Base-by-base conservation (phyloP, 2,329 filamentous ascomycete species). In the Pseudogymnoascus sp. region DNA sequence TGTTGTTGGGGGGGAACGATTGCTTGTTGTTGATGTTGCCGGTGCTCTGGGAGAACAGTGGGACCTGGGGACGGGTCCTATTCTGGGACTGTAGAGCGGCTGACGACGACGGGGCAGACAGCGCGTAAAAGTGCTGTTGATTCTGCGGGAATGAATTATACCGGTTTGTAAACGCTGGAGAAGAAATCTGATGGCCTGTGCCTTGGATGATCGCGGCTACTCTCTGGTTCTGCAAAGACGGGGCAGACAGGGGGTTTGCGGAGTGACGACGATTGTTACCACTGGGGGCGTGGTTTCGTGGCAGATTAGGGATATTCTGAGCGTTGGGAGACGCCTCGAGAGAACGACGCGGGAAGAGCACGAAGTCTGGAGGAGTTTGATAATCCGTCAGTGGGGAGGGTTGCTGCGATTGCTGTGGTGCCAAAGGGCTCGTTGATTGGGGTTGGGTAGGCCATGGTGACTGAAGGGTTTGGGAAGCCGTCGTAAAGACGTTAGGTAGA, bases 361-460 rank as follows among this genome's bases (percentile, higher is more conserved):
- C 86, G 75, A 92, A 92, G 86, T 92, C 88, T 80, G 87, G 81
- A 72, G 83, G 83, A 63, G 76, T 80, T 55, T 66, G 63, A 52
- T 25, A 31, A 52, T 52, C 42, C 42, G 42, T 27, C 27, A 25
- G 42, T 27, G 21, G 74, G 62, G 71, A 74, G 74, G 77, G 78
- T 72, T 74, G 71, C 60, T 45, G 60, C 69, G 70, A 18, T 15
- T 31, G 33, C 27, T 36, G 59, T 58, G 59, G 21, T 61, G 62
- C 62, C 60, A 39, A 36, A 39, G 35, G 60, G 62, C 62, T 63
- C 58, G 35, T 36, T 29, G 40, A 60, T 60, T 39, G 36, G 58
- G 58, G 59, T 63, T 35, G 33, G 18, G 61, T 25, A 39, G 39
- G 61, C 61, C 61, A 63, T 62, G 8, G 42, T 59, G 60, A 60